Evolutionary conservation across 176 grass and related monocot genomes (phyloP).

Genomic region (Areca catechu): DNA sequence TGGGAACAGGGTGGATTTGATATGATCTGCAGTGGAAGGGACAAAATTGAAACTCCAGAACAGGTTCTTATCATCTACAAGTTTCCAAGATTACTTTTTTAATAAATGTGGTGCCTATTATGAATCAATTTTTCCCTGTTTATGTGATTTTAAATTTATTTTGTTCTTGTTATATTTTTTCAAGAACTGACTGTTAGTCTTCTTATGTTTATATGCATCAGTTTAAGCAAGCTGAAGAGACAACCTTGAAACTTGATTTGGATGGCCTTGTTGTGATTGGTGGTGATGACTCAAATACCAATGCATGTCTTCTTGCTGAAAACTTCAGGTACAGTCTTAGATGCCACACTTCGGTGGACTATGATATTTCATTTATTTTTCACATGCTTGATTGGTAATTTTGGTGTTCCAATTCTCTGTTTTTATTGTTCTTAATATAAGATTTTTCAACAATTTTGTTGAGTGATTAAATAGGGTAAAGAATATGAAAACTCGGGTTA

Average conservation of each 20-base stretch:
- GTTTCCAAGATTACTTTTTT: not conserved
- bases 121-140: too few relatives aligned
- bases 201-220: constrained; percentile 16
- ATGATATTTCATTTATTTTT: not conserved
- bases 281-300: constrained; percentile 98
- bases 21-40: constrained; percentile 99
- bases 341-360: too few relatives aligned
- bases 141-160: too few relatives aligned
- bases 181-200: not conserved
- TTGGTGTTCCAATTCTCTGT: not conserved
- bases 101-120: too few relatives aligned
- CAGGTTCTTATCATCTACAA: constrained; percentile 38
- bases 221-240: constrained; percentile 99
- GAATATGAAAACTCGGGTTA: constrained; percentile 81
- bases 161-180: not conserved
- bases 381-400: not conserved
- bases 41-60: constrained; percentile 98
- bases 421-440: not conserved
- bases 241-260: constrained; percentile 63
- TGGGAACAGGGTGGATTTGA: constrained; percentile 78
- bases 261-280: constrained; percentile 98
- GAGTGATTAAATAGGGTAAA: constrained; percentile 33
- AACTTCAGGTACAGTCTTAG: constrained; percentile 56
- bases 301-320: constrained; percentile 89
- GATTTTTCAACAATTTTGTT: constrained; percentile 9